phyloP scores from a whole-genome alignment of 192 early-diverging fungal species.

The Thamnidium elegans region DNA sequence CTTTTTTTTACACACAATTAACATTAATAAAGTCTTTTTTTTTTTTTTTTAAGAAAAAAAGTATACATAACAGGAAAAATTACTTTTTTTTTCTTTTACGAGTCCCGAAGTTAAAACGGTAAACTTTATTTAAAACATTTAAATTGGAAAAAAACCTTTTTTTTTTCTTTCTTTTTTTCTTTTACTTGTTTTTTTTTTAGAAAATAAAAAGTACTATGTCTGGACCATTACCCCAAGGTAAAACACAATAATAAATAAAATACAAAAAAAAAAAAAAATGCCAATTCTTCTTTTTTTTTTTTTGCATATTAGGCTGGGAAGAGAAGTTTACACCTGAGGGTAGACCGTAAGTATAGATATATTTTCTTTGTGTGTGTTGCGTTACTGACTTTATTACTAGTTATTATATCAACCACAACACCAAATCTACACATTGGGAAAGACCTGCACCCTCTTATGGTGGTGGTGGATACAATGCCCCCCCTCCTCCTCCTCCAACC shows the following conservation, averaged over 20 bases:
- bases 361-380: neutral
- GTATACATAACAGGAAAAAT: neutral
- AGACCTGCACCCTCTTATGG: slow-evolving; percentile 25
- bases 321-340: slow-evolving; percentile 16
- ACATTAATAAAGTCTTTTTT: too few relatives aligned
- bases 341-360: slow-evolving; percentile 14
- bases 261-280: neutral
- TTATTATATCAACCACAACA: slow-evolving; percentile 32
- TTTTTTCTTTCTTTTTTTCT: neutral
- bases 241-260: neutral
- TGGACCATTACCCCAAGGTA: slow-evolving; percentile 20
- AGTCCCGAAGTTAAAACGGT: neutral
- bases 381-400: neutral
- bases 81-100: too few relatives aligned
- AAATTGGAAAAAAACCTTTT: neutral
- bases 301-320: slow-evolving; percentile 24
- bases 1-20: slow-evolving; percentile 5
- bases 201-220: slow-evolving; percentile 5
- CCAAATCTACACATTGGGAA: slow-evolving; percentile 30
- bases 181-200: neutral
- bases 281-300: neutral
- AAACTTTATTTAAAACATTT: neutral
- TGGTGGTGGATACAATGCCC: neutral
- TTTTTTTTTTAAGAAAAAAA: too few relatives aligned
- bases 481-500: slow-evolving; percentile 1